Evolutionary conservation across 257 asterid species (phyloP).

Genomic region (Solanum dulcamara): DNA sequence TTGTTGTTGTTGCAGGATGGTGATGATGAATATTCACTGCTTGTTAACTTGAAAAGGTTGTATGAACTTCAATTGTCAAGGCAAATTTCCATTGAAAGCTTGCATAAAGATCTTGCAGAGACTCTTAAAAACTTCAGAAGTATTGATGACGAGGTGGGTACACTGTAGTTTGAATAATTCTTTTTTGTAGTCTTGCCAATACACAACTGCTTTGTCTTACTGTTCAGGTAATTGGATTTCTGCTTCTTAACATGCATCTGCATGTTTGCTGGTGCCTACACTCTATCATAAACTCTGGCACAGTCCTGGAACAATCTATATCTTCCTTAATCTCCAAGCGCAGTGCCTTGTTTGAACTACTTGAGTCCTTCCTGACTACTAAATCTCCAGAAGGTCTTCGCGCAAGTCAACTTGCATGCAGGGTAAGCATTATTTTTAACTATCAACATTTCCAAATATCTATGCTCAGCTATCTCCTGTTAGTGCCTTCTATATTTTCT

Average conservation of each 20-base stretch:
- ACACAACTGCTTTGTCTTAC: constrained; percentile 1
- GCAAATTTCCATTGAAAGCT: constrained; percentile 48
- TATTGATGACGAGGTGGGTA: constrained; percentile 75
- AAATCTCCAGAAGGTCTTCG: constrained; percentile 27
- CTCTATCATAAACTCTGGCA: constrained; percentile 46
- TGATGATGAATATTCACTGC: constrained; percentile 83
- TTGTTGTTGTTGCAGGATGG: constrained; percentile 57
- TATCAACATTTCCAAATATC: neutral
- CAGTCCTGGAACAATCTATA: constrained; percentile 54
- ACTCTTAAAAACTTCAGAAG: constrained; percentile 59
- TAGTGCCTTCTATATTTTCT: constrained; percentile 1
- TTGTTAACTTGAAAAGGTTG: constrained; percentile 79
- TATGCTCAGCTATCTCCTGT: neutral
- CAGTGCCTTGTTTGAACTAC: constrained; percentile 64
- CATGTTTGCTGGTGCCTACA: constrained; percentile 86
- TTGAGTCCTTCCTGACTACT: constrained; percentile 44
- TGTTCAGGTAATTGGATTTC: constrained; percentile 64
- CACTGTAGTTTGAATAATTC: neutral
- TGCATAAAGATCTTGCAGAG: constrained; percentile 53
- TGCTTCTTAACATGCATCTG: constrained; percentile 91
- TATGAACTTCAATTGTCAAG: constrained; percentile 79
- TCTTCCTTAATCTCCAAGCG: constrained; percentile 58
- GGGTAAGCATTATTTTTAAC: constrained; percentile 37
- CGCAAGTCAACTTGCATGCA: constrained; percentile 57
- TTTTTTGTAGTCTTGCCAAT: constrained; percentile 12